Evolutionary conservation across 225 moss, liverwort and hornwort species (phyloP).

Genomic region (Neckera pumila): DNA sequence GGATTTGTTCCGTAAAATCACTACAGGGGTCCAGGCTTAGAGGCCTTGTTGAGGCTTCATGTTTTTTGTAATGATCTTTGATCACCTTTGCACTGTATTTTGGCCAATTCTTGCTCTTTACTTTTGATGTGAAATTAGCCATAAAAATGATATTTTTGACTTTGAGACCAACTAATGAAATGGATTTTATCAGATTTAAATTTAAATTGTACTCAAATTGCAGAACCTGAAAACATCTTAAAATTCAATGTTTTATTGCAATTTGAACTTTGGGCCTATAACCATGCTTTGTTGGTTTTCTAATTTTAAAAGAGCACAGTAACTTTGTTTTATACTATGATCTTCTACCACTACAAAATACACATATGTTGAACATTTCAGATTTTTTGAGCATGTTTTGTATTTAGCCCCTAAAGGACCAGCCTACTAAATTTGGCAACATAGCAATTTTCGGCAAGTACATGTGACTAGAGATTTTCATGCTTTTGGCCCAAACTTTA

Average conservation of each 20-base stretch:
- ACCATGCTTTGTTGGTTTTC: neutral
- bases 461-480: too few relatives aligned
- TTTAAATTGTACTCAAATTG: neutral
- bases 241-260: neutral
- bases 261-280: neutral
- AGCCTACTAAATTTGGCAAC: too few relatives aligned
- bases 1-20: too few relatives aligned
- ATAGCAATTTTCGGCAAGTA: too few relatives aligned
- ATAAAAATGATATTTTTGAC: too few relatives aligned
- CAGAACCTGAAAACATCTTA: neutral
- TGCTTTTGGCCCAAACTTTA: too few relatives aligned
- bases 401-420: too few relatives aligned
- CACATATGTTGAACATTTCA: fast-evolving
- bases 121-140: neutral
- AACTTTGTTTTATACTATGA: neutral
- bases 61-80: too few relatives aligned
- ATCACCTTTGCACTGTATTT: neutral
- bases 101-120: neutral
- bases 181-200: neutral
- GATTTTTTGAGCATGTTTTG: neutral
- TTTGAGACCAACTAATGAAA: fast-evolving
- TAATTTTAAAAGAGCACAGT: fast-evolving
- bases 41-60: too few relatives aligned
- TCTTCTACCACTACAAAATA: neutral
- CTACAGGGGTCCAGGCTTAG: too few relatives aligned